Percentiles rank a stretch among this genome's conserved stretches.
phyloP scores from a whole-genome alignment of 75 land plant species.

The Selaginella moellendorffii region DNA sequence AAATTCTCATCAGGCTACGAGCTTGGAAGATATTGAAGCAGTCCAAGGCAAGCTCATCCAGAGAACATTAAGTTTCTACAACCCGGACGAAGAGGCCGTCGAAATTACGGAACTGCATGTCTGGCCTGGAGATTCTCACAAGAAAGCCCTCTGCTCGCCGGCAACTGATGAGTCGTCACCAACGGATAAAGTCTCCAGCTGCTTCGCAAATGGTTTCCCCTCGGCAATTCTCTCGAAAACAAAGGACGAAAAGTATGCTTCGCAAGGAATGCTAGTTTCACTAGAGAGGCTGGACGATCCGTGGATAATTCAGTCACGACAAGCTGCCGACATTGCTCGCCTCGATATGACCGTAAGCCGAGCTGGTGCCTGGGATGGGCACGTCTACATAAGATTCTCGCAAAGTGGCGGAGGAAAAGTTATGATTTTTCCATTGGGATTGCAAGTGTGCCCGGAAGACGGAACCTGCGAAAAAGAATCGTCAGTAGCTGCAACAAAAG shows the following conservation, averaged over 20 bases:
- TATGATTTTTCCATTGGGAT: background rate
- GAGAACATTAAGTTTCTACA: constrained; percentile 38
- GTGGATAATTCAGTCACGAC: background rate
- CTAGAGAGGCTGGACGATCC: background rate
- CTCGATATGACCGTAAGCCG: background rate
- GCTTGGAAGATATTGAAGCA: constrained; percentile 21
- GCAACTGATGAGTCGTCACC: background rate
- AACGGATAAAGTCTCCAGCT: no score
- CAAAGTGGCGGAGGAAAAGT: background rate
- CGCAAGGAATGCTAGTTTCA: background rate
- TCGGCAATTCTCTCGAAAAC: background rate
- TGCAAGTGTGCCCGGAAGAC: background rate
- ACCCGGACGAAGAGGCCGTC: constrained; percentile 51
- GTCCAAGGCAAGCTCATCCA: constrained; percentile 18
- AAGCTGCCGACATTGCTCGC: background rate
- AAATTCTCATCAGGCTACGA: constrained; percentile 33
- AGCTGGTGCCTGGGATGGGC: background rate
- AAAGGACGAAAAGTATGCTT: background rate
- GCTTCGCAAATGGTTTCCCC: no score
- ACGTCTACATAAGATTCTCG: background rate
- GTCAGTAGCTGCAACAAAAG: background rate
- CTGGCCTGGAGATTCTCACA: constrained; percentile 24
- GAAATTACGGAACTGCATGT: constrained; percentile 40
- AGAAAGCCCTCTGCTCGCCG: background rate
- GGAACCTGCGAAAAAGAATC: no score